Conservation (phyloP, 495 filamentous ascomycete genomes). For the Xylaria flabelliformis region DNA sequence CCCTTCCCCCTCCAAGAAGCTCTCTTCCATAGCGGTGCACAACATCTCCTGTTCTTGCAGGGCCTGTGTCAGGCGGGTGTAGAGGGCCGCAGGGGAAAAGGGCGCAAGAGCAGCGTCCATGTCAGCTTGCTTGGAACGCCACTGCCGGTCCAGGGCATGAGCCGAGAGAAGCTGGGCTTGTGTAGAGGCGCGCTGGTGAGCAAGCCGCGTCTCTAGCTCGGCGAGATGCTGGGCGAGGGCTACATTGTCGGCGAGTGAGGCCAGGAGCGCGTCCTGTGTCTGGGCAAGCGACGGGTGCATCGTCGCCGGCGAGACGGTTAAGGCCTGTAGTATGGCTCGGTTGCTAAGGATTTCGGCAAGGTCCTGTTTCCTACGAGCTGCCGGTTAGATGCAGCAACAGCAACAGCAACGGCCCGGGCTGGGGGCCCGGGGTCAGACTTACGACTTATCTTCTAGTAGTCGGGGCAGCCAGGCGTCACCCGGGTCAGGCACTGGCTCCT, state of each 20-base stretch:
- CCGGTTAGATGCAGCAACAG: constrained; percentile 1
- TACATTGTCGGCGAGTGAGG: constrained; percentile 71
- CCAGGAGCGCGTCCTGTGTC: constrained; percentile 60
- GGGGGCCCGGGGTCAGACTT: constrained; percentile 30
- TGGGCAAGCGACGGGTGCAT: constrained; percentile 66
- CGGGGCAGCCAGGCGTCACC: constrained; percentile 71
- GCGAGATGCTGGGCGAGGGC: constrained; percentile 66
- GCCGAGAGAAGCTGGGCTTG: constrained; percentile 83
- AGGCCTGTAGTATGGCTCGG: constrained; percentile 64
- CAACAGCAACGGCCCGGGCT: background rate
- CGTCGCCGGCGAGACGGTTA: constrained; percentile 68
- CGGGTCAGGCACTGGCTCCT: constrained; percentile 48
- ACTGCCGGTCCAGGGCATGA: constrained; percentile 86
- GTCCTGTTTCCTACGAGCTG: constrained; percentile 58
- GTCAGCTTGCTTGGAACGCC: constrained; percentile 84
- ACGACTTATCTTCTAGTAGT: constrained; percentile 78
- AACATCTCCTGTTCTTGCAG: constrained; percentile 85
- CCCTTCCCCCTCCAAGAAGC: constrained; percentile 71
- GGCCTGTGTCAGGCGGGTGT: constrained; percentile 74
- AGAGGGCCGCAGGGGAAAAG: constrained; percentile 83
- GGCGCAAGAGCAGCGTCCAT: constrained; percentile 86
- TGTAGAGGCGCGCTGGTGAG: constrained; percentile 66
- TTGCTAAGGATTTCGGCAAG: constrained; percentile 69
- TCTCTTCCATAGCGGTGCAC: constrained; percentile 83
- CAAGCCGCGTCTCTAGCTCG: constrained; percentile 65